Base-by-base conservation (phyloP, 257 asterid species). In the Marsdenia floribunda region DNA sequence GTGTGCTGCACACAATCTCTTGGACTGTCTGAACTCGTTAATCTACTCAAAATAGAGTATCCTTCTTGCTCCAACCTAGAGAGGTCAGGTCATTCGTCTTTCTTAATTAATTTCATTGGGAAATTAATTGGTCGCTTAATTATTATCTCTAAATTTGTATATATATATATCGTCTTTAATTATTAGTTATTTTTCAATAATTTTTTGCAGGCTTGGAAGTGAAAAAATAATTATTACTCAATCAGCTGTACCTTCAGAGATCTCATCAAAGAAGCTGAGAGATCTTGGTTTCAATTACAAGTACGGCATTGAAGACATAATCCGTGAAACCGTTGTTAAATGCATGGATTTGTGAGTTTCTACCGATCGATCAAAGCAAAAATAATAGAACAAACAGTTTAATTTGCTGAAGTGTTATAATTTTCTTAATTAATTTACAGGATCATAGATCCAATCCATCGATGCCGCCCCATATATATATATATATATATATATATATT, bases 221-320 rank as follows among this genome's bases (percentile, higher is more conserved):
- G 64, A 63, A 58, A 84, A 79, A 59, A 76, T 44, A 6, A 70
- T 42, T 81, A 85, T 63, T 76, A 42, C 6, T 42, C 1, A 7
- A 42, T 44, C 49, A 44, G 8, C 82, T 3, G 71, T 77, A 70
- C 97, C 94, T 6, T 70, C 78, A 54, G 83, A 73, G 79, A 90
- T 91, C 55, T 91, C 92, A 46, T 90, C 97, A 3, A 86, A 83
- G 76, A 93, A 88, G 86, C 84, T 91, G n/a, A 82, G 79, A 79
- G 90, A 81, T 12, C 57, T 87, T 64, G 98, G 98, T 42, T 93
- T 87, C 84, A 72, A 73, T 74, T 91, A 78, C 84, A 80, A 87
- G 70, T 83, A 84, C 75, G 78, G 85, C n/a, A 73, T 86, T 73
- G 57, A 70, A 38, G 96, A 91, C 33, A 84, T 91, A 49, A 77